These are phyloP conservation scores for Cladorrhinum sp. DNA, from an alignment of 2,329 filamentous ascomycete genomes.

Conservation along the genomic window DNA sequence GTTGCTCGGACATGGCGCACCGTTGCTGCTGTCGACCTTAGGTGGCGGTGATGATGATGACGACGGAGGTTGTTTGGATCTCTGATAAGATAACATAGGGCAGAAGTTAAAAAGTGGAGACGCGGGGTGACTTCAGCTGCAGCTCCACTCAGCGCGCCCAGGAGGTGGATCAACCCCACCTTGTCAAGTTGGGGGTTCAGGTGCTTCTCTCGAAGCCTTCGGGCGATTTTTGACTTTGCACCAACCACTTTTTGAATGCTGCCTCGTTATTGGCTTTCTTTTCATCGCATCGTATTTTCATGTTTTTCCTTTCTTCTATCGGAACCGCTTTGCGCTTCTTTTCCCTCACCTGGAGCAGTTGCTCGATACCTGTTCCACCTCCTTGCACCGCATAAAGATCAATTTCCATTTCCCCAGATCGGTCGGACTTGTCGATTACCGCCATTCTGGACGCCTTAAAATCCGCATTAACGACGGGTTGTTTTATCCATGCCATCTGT, in stretches of 20 bases:
- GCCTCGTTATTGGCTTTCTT: no score
- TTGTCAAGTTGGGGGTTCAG: neutral
- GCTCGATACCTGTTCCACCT: neutral
- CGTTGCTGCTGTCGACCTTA: neutral
- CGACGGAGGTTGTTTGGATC: neutral
- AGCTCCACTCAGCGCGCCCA: neutral
- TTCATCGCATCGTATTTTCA: no score
- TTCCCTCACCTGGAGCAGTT: neutral
- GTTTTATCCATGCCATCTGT: neutral
- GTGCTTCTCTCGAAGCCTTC: neutral
- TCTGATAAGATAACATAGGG: conserved; percentile 4
- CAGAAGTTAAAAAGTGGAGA: neutral
- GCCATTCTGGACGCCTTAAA: neutral
- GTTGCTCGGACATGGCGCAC: conserved; percentile 16
- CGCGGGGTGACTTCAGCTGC: conserved; percentile 4
- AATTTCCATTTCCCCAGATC: neutral
- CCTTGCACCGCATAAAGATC: neutral
- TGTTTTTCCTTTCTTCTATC: neutral
- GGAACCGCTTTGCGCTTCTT: no score
- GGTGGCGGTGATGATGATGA: neutral
- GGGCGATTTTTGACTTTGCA: neutral
- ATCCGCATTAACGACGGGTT: neutral
- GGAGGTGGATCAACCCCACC: neutral
- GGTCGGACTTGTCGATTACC: neutral
- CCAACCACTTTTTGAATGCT: no score